A percentile compares a stretch with the other conserved stretches of the same genome.
These are phyloP conservation scores for Penicillium herquei DNA, from an alignment of 495 filamentous ascomycete species.

Conservation along the genomic window DNA sequence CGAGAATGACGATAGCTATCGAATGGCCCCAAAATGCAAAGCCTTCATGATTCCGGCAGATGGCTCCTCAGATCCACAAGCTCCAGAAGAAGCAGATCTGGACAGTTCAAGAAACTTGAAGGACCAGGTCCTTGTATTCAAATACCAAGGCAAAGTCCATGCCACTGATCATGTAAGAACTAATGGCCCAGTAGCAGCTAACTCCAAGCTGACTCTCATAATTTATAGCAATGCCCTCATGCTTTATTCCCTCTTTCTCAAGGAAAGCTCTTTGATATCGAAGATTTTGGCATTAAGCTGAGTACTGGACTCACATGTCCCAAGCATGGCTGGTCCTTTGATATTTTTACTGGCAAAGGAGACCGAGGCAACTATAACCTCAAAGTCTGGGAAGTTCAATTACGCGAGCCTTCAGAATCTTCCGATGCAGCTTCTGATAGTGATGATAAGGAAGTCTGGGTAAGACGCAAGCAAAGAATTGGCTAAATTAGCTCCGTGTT, in stretches of 20 bases:
- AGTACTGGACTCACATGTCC: slow-evolving; percentile 56
- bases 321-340: slow-evolving; percentile 63
- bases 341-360: slow-evolving; percentile 52
- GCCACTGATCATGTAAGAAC: slow-evolving; percentile 58
- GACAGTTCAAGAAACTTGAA: slow-evolving; percentile 47
- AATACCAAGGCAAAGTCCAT: slow-evolving; percentile 55
- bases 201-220: slow-evolving; percentile 7
- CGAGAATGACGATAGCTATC: slow-evolving; percentile 30
- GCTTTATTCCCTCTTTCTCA: slow-evolving; percentile 56
- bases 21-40: slow-evolving; percentile 48
- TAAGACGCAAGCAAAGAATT: slow-evolving; percentile 42
- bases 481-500: slow-evolving; percentile 18
- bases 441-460: slow-evolving; percentile 55
- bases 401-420: slow-evolving; percentile 35
- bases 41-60: slow-evolving; percentile 52
- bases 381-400: slow-evolving; percentile 57
- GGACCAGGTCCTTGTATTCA: slow-evolving; percentile 59
- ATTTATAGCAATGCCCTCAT: slow-evolving; percentile 55
- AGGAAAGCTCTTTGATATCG: slow-evolving; percentile 59
- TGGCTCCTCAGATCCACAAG: slow-evolving; percentile 12
- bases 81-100: slow-evolving; percentile 32
- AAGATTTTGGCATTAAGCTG: slow-evolving; percentile 54
- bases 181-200: background rate
- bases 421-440: background rate
- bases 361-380: slow-evolving; percentile 59